phyloP scores from a whole-genome alignment of 2,329 filamentous ascomycete species.

The Arthrobotrys conoides region DNA sequence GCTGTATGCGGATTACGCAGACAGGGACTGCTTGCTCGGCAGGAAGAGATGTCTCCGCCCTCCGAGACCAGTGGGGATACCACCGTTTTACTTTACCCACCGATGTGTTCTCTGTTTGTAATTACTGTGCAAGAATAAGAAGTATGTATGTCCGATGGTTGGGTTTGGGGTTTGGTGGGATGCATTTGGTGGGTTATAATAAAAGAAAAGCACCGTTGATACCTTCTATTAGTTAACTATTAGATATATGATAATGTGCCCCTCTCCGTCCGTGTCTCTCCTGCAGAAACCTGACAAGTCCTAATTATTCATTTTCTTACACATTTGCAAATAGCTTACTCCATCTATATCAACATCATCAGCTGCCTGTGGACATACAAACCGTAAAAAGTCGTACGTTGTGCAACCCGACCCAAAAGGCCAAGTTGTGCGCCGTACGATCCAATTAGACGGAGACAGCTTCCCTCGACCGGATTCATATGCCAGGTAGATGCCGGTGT shows the following conservation, averaged over 20 bases:
- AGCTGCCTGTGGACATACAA: constrained; percentile 25
- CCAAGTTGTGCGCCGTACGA: constrained; percentile 43
- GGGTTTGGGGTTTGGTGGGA: not conserved
- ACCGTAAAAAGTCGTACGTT: constrained; percentile 8
- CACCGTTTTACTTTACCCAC: constrained; percentile 17
- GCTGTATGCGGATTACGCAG: constrained; percentile 46
- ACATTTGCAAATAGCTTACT: not conserved
- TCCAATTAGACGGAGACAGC: constrained; percentile 38
- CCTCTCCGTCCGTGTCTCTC: not conserved
- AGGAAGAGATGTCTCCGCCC: constrained; percentile 34
- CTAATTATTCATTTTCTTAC: constrained; percentile 1
- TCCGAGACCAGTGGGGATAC: constrained; percentile 25
- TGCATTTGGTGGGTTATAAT: not conserved
- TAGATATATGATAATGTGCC: constrained; percentile 22
- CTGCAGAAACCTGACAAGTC: constrained; percentile 13
- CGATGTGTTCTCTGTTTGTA: not conserved
- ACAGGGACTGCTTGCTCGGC: constrained; percentile 15
- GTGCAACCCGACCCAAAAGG: constrained; percentile 37
- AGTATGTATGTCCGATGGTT: not conserved
- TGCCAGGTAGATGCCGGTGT: constrained; percentile 33
- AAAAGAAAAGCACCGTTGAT: too few relatives aligned
- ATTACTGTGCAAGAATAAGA: too few relatives aligned
- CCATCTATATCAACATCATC: constrained; percentile 10
- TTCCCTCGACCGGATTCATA: constrained; percentile 29
- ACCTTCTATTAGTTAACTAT: too few relatives aligned